These are phyloP conservation scores for Daedaleopsis sinensis DNA, from an alignment of 768 basidiomycete species.

Conservation along the genomic window DNA sequence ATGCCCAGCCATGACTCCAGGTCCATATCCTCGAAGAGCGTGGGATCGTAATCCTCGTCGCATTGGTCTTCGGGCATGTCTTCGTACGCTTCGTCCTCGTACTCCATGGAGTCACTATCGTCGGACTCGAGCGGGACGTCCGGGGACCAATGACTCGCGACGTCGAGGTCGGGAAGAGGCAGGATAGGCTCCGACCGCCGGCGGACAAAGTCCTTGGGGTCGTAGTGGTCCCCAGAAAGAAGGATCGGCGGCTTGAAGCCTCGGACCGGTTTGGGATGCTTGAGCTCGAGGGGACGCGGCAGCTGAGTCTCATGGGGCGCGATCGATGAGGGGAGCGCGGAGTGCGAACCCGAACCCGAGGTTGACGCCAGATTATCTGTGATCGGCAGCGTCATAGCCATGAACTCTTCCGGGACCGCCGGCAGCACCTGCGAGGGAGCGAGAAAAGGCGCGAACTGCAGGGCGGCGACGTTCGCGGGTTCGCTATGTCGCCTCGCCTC, in stretches of 20 bases:
- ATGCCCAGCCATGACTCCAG: constrained; percentile 1
- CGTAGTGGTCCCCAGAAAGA: constrained; percentile 10
- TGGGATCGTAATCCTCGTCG: constrained; percentile 14
- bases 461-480: constrained; percentile 16
- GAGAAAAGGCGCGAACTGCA: constrained; percentile 12
- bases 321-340: constrained; percentile 19
- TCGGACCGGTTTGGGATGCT: constrained; percentile 20
- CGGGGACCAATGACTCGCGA: constrained; percentile 14
- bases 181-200: constrained; percentile 20
- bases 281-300: constrained; percentile 16
- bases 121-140: constrained; percentile 14
- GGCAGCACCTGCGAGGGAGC: background rate
- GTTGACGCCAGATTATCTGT: constrained; percentile 12
- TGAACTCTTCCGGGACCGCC: constrained; percentile 3
- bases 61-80: background rate
- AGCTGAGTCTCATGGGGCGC: constrained; percentile 22
- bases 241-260: constrained; percentile 21
- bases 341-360: constrained; percentile 4
- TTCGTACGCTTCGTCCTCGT: constrained; percentile 9
- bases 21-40: constrained; percentile 6
- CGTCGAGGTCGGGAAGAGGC: constrained; percentile 14
- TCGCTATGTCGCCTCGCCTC: constrained; percentile 19
- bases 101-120: constrained; percentile 14
- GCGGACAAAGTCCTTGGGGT: constrained; percentile 20
- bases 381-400: constrained; percentile 13